Conservation (phyloP, 2,329 filamentous ascomycete species). For the Pyrenochaeta sp. region DNA sequence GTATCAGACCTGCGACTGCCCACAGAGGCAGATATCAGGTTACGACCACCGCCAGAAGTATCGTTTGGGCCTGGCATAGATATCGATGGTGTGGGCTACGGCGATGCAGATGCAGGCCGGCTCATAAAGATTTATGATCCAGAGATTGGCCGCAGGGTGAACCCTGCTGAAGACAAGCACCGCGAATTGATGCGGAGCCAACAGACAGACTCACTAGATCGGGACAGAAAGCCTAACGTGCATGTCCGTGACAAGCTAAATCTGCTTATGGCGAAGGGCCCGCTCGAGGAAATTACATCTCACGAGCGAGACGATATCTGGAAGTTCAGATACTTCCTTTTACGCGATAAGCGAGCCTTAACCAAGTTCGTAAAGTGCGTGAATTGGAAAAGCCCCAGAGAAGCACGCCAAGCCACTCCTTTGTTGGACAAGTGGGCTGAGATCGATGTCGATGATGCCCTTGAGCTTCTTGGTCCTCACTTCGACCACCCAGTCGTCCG, state of each 20-base stretch:
- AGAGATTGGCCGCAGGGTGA: constrained; percentile 86
- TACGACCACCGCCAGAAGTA: constrained; percentile 86
- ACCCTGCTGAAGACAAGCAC: constrained; percentile 95
- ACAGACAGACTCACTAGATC: constrained; percentile 91
- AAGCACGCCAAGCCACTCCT: constrained; percentile 88
- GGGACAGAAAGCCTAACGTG: constrained; percentile 94
- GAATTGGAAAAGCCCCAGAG: constrained; percentile 86
- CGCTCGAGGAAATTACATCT: constrained; percentile 83
- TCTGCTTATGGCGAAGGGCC: constrained; percentile 87
- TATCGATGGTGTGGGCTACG: constrained; percentile 65
- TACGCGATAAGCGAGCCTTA: constrained; percentile 82
- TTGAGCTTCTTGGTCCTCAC: constrained; percentile 90
- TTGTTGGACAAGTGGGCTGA: constrained; percentile 93
- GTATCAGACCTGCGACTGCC: constrained; percentile 77
- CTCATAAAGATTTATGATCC: constrained; percentile 92
- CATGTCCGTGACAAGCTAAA: constrained; percentile 96
- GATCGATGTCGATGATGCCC: constrained; percentile 94
- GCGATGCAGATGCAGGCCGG: constrained; percentile 63
- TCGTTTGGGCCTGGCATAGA: constrained; percentile 91
- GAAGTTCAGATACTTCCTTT: constrained; percentile 96
- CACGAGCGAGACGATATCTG: constrained; percentile 97
- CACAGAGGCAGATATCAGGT: constrained; percentile 68
- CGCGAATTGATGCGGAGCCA: constrained; percentile 89
- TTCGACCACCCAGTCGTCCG: constrained; percentile 90
- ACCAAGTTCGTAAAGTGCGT: constrained; percentile 99